A percentile compares a stretch with the other conserved stretches of the same genome.
Conservation (phyloP, 2,329 filamentous ascomycete species). For the Metarhizium anisopliae region DNA sequence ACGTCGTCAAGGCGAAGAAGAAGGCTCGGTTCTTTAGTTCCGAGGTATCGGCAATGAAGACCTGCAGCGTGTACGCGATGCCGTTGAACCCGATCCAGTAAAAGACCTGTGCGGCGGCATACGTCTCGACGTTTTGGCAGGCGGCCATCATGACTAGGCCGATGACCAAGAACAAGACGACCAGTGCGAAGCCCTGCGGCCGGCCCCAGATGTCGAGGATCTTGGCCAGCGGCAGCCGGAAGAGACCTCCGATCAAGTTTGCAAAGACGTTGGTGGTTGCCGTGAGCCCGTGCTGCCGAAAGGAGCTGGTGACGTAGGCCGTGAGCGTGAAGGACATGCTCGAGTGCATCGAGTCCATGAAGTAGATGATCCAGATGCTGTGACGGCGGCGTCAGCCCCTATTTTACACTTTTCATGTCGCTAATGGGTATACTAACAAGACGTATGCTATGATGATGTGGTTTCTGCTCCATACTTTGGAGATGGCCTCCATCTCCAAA, state of each 20-base stretch:
- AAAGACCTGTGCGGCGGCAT: constrained; percentile 38
- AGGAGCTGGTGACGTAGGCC: constrained; percentile 2
- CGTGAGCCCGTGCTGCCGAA: constrained; percentile 1
- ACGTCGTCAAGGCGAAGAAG: constrained; percentile 20
- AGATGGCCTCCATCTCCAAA: neutral
- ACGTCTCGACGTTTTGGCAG: constrained; percentile 41
- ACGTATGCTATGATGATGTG: constrained; percentile 1
- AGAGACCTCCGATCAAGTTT: constrained; percentile 20
- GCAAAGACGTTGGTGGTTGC: constrained; percentile 10
- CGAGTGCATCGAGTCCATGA: constrained; percentile 4
- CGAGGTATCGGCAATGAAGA: constrained; percentile 24
- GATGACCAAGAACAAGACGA: constrained; percentile 26
- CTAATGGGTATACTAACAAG: neutral
- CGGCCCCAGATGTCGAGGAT: constrained; percentile 30
- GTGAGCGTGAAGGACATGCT: neutral
- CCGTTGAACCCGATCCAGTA: constrained; percentile 41
- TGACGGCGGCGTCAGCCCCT: neutral
- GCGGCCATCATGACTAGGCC: constrained; percentile 48
- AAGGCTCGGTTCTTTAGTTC: constrained; percentile 22
- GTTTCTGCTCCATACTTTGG: neutral
- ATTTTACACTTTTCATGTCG: too few species aligned
- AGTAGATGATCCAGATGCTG: constrained; percentile 7
- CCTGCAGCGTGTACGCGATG: constrained; percentile 18
- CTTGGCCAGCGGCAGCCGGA: constrained; percentile 26
- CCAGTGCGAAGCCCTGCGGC: constrained; percentile 24